A percentile compares a stretch with the other conserved stretches of the same genome.
Conservation (phyloP, 148 eudicot genomes). For the Silene uniflora region DNA sequence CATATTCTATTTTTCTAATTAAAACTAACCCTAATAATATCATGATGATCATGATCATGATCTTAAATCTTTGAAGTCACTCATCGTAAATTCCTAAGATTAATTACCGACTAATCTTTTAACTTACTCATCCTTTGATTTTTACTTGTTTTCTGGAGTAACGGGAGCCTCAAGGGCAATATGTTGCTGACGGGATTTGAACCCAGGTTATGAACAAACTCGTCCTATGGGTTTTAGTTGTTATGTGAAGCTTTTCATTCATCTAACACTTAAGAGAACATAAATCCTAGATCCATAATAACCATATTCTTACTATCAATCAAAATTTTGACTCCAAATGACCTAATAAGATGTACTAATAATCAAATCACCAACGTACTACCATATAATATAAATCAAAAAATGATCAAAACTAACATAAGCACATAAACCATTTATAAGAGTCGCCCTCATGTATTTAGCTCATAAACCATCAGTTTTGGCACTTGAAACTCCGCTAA, state of each 20-base stretch:
- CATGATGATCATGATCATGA: conserved; percentile 9
- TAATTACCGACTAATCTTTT: not conserved
- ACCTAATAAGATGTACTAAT: not conserved
- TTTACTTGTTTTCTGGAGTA: no score
- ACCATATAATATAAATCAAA: no score
- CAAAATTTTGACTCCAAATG: not conserved
- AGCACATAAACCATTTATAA: no score
- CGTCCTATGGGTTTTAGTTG: no score
- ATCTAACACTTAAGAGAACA: not conserved
- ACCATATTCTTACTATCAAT: not conserved
- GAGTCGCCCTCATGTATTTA: no score
- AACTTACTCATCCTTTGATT: not conserved
- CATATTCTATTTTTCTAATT: not conserved
- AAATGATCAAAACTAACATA: no score
- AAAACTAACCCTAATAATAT: conserved; percentile 1
- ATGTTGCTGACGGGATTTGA: no score
- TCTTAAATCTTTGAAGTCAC: conserved; percentile 1
- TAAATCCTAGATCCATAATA: conserved; percentile 7
- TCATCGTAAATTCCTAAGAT: not conserved
- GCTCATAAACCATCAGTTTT: no score
- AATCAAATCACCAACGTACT: not conserved
- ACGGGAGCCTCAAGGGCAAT: no score
- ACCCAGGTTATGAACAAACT: no score
- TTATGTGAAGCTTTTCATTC: not conserved
- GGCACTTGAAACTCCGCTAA: no score